Conservation (phyloP, 192 early-diverging fungal genomes). For the Dissophora ornata region DNA sequence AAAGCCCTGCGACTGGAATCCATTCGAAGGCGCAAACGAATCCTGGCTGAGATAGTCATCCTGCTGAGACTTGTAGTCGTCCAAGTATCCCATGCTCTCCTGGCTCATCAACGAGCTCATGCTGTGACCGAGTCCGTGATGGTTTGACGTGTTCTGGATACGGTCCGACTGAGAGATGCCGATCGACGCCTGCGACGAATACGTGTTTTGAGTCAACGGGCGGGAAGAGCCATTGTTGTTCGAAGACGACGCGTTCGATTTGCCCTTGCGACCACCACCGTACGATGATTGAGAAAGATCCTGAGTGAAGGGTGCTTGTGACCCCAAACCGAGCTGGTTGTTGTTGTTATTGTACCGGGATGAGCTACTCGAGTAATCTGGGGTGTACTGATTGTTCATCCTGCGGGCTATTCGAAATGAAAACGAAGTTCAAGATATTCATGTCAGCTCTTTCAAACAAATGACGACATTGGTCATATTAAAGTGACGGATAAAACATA, state of each 20-base stretch:
- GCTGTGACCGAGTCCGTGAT: constrained; percentile 30
- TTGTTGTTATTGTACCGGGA: constrained; percentile 60
- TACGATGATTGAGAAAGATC: constrained; percentile 67
- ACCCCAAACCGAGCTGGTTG: constrained; percentile 61
- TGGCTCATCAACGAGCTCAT: constrained; percentile 62
- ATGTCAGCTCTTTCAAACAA: too few species aligned
- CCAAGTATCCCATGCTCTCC: constrained; percentile 62
- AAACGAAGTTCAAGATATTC: too few species aligned
- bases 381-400: constrained; percentile 57
- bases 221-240: constrained; percentile 48
- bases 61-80: constrained; percentile 69
- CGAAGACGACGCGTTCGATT: constrained; percentile 28
- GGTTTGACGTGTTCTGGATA: constrained; percentile 31
- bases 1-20: constrained; percentile 62
- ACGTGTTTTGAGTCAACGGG: constrained; percentile 64
- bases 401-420: constrained; percentile 52
- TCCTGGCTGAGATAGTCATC: constrained; percentile 70
- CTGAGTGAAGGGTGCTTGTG: constrained; percentile 70
- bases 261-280: constrained; percentile 60
- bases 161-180: constrained; percentile 69
- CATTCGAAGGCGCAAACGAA: constrained; percentile 60
- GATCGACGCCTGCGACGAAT: constrained; percentile 67
- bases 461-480: neutral
- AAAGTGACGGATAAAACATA: constrained; percentile 16
- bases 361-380: constrained; percentile 59